Percentiles rank a stretch among this genome's conserved stretches.
phyloP scores from a whole-genome alignment of 2,329 filamentous ascomycete species.

The Microsporum audouinii region DNA sequence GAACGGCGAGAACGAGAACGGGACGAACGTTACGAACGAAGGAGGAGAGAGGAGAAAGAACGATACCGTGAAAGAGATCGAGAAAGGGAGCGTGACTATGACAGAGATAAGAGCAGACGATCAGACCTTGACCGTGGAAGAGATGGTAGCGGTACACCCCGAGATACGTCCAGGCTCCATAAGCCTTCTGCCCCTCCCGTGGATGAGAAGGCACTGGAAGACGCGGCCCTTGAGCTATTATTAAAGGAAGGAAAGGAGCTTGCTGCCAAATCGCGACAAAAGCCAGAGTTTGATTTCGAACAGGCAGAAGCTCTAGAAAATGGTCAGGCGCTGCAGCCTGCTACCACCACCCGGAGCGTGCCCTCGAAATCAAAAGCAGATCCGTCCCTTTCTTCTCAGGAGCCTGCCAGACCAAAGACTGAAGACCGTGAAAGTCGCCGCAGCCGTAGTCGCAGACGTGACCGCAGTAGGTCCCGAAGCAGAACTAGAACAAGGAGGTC shows the following conservation, averaged over 20 bases:
- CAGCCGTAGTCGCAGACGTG: constrained; percentile 15
- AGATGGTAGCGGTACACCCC: not conserved
- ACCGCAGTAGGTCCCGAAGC: constrained; percentile 20
- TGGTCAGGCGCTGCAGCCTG: not conserved
- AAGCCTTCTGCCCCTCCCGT: constrained; percentile 23
- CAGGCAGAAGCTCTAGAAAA: constrained; percentile 33
- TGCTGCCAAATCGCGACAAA: constrained; percentile 40
- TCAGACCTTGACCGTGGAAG: constrained; percentile 9
- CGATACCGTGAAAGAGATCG: constrained; percentile 30
- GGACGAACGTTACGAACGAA: constrained; percentile 36
- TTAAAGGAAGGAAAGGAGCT: constrained; percentile 45
- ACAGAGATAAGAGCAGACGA: constrained; percentile 18
- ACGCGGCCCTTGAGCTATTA: constrained; percentile 43
- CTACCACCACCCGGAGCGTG: not conserved
- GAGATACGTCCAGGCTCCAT: not conserved
- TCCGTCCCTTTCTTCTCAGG: not conserved
- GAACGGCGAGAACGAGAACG: constrained; percentile 43
- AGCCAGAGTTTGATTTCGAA: constrained; percentile 42
- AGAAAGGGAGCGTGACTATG: constrained; percentile 25
- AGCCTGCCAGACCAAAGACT: not conserved
- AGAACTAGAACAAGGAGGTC: constrained; percentile 17
- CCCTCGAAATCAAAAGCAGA: constrained; percentile 8
- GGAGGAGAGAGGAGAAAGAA: constrained; percentile 37
- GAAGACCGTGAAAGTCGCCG: constrained; percentile 7
- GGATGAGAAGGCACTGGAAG: constrained; percentile 45